phyloP scores from a whole-genome alignment of 768 basidiomycete species.

The Imleria badia region DNA sequence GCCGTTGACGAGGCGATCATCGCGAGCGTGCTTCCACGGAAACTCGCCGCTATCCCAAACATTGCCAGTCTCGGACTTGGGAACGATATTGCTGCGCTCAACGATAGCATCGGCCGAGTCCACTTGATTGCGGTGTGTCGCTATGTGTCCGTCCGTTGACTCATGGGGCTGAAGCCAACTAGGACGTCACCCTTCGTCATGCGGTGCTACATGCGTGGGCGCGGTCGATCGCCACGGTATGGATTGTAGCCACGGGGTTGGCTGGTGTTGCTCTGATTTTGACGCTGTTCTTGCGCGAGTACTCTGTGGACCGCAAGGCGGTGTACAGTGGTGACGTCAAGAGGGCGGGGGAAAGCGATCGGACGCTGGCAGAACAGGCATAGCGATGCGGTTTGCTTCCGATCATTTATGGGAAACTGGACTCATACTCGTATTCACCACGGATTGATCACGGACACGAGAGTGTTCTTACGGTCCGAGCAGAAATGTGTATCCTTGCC shows the following conservation, averaged over 20 bases:
- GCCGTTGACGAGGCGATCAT: conserved; percentile 73
- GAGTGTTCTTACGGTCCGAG: no score
- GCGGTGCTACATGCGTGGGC: conserved; percentile 63
- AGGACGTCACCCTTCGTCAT: conserved; percentile 51
- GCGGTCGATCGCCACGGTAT: conserved; percentile 60
- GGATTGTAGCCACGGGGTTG: conserved; percentile 64
- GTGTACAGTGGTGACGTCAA: conserved; percentile 35
- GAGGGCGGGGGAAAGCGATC: conserved; percentile 19
- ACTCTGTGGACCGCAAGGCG: conserved; percentile 54
- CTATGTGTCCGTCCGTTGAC: not conserved
- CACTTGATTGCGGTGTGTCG: conserved; percentile 25
- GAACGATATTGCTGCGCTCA: conserved; percentile 42
- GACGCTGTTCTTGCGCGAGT: conserved; percentile 54
- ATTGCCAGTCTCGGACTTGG: conserved; percentile 25
- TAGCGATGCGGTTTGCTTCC: not conserved
- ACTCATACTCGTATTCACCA: no score
- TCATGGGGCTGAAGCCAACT: not conserved
- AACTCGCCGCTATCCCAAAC: conserved; percentile 36
- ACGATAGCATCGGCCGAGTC: conserved; percentile 44
- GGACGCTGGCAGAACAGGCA: not conserved
- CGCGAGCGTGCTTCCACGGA: conserved; percentile 46
- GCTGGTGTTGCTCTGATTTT: conserved; percentile 51
- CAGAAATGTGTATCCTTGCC: no score
- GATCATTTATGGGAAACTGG: no score
- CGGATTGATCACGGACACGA: no score